phyloP scores from a whole-genome alignment of 2,329 filamentous ascomycete species.

The Cladosporium sp. region DNA sequence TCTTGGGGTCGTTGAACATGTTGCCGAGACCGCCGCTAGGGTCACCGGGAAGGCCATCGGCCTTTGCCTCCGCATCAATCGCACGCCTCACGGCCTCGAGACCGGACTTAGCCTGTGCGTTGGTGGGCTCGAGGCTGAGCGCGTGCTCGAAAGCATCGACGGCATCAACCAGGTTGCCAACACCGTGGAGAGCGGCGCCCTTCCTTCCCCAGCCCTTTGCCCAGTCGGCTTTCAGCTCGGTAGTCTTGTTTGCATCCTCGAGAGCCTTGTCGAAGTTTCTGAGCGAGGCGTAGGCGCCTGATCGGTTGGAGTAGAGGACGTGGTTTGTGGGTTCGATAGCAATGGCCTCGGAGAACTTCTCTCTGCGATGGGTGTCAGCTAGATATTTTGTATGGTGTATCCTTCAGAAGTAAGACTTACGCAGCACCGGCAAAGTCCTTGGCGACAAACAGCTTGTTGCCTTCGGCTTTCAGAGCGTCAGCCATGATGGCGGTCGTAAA shows the following conservation, averaged over 20 bases:
- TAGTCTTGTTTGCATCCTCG: constrained; percentile 87
- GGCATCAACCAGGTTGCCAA: constrained; percentile 78
- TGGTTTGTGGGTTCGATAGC: constrained; percentile 84
- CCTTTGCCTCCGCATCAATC: constrained; percentile 70
- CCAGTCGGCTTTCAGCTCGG: constrained; percentile 95
- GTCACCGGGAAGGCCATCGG: constrained; percentile 58
- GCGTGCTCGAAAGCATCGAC: constrained; percentile 90
- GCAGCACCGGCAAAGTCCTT: constrained; percentile 96
- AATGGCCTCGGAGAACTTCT: constrained; percentile 93
- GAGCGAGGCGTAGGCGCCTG: constrained; percentile 80
- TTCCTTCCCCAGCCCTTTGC: constrained; percentile 94
- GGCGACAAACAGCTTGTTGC: constrained; percentile 96
- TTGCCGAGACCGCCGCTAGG: constrained; percentile 73
- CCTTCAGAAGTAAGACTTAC: constrained; percentile 53
- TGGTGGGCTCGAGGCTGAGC: constrained; percentile 86
- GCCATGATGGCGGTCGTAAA: constrained; percentile 46
- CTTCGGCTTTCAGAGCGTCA: constrained; percentile 88
- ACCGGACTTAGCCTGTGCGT: constrained; percentile 88
- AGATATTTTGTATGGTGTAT: neutral
- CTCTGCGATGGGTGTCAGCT: constrained; percentile 48
- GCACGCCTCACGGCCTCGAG: constrained; percentile 80
- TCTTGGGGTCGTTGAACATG: constrained; percentile 90
- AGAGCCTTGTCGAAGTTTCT: constrained; percentile 81
- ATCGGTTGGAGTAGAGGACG: constrained; percentile 96
- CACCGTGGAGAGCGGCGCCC: constrained; percentile 82